Percentiles rank a stretch among this genome's conserved stretches.
phyloP scores from a whole-genome alignment of 495 filamentous ascomycete genomes.

The Parathielavia appendiculata region DNA sequence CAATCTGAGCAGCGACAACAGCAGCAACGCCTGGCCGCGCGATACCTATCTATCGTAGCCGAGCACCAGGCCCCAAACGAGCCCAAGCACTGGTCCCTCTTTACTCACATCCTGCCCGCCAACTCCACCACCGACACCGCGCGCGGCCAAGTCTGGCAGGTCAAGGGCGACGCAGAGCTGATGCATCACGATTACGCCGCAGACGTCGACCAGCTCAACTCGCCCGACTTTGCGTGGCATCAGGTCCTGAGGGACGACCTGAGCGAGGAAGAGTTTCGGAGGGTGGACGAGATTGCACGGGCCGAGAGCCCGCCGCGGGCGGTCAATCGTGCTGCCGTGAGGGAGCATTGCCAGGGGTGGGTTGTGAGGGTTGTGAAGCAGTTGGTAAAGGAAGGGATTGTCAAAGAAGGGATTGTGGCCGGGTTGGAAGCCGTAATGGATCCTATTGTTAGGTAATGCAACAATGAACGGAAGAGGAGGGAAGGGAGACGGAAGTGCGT shows the following conservation, averaged over 20 bases:
- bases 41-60: conserved; percentile 5
- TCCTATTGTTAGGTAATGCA: background rate
- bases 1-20: no score
- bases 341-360: conserved; percentile 21
- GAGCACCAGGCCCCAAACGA: conserved; percentile 16
- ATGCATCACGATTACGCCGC: conserved; percentile 14
- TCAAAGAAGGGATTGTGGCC: background rate
- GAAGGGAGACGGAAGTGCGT: background rate
- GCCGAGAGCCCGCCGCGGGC: conserved; percentile 11
- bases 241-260: conserved; percentile 9
- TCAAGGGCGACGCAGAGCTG: conserved; percentile 15
- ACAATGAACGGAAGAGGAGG: background rate
- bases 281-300: conserved; percentile 11
- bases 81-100: conserved; percentile 15
- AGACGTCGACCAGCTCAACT: conserved; percentile 8
- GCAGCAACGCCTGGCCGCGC: no score
- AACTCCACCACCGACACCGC: background rate
- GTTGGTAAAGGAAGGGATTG: conserved; percentile 5
- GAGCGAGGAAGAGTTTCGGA: background rate
- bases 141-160: conserved; percentile 9
- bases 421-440: conserved; percentile 9
- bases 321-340: conserved; percentile 8
- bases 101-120: background rate
- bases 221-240: background rate
- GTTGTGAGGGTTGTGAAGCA: conserved; percentile 10